Evolutionary conservation across 495 filamentous ascomycete genomes (phyloP).

Genomic region (Penicillium lagena): DNA sequence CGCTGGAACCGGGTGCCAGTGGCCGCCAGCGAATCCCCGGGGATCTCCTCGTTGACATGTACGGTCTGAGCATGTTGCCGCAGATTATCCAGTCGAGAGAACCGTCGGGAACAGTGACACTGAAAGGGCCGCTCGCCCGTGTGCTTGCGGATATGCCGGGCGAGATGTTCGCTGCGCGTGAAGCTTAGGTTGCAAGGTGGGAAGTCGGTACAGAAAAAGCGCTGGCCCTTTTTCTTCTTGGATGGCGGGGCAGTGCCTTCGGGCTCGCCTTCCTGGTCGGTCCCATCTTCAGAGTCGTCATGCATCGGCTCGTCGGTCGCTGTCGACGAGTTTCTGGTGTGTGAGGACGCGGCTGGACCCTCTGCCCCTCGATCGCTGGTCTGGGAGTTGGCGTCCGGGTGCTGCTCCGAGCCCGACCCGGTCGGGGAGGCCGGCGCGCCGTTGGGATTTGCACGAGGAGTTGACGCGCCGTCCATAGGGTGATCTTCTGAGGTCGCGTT

Average conservation of each 20-base stretch:
- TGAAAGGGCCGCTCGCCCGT: conserved; percentile 96
- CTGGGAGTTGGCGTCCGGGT: conserved; percentile 6
- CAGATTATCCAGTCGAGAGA: conserved; percentile 94
- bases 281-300: conserved; percentile 64
- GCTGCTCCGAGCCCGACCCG: conserved; percentile 17
- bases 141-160: conserved; percentile 94
- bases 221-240: conserved; percentile 95
- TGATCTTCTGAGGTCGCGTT: conserved; percentile 51
- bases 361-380: conserved; percentile 6
- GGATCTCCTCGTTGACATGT: conserved; percentile 96
- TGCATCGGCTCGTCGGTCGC: conserved; percentile 73
- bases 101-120: conserved; percentile 90
- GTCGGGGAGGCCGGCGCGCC: conserved; percentile 30
- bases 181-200: conserved; percentile 93
- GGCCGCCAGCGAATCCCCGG: conserved; percentile 85
- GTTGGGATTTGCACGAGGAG: conserved; percentile 50
- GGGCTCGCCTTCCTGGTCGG: conserved; percentile 66
- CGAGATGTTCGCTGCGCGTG: conserved; percentile 92
- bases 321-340: conserved; percentile 19
- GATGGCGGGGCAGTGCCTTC: conserved; percentile 58
- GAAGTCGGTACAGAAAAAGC: conserved; percentile 96
- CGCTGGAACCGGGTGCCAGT: conserved; percentile 91
- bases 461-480: conserved; percentile 49
- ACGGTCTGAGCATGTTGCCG: conserved; percentile 97
- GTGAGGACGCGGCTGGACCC: conserved; percentile 4